Evolutionary conservation across 2,329 filamentous ascomycete genomes (phyloP).

Genomic region (Fusarium sp.): DNA sequence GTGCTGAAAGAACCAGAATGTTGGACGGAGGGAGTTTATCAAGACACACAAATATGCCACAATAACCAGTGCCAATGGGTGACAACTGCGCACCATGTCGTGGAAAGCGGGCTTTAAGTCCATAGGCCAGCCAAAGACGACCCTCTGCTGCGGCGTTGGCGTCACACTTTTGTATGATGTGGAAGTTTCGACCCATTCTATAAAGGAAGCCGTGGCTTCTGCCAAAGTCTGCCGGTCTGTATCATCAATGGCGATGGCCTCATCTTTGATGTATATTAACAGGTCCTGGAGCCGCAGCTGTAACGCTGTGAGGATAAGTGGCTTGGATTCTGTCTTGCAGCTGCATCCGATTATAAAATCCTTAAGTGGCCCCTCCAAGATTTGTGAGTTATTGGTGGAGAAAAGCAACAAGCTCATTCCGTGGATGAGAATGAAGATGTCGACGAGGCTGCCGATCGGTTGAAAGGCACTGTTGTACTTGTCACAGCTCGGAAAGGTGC

Average conservation of each 20-base stretch:
- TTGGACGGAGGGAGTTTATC: background rate
- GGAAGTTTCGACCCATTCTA: background rate
- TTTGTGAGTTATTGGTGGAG: background rate
- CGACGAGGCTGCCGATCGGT: conserved; percentile 9
- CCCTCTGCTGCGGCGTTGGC: conserved; percentile 9
- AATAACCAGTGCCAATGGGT: conserved; percentile 8
- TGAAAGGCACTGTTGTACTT: conserved; percentile 3
- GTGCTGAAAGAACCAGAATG: conserved; percentile 14
- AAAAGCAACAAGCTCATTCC: conserved; percentile 12
- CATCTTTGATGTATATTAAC: background rate
- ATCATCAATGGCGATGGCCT: background rate
- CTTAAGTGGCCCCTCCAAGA: conserved; percentile 8
- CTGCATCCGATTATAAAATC: conserved; percentile 2
- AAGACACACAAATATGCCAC: conserved; percentile 16
- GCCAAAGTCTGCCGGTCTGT: background rate
- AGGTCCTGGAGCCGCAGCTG: background rate
- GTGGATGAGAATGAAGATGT: conserved; percentile 21
- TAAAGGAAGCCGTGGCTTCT: background rate
- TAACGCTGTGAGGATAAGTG: background rate
- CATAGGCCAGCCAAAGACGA: conserved; percentile 17
- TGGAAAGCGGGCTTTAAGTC: conserved; percentile 1
- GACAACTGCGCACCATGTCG: background rate
- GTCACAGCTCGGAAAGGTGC: conserved; percentile 17
- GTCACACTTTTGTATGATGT: background rate
- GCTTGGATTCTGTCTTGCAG: background rate